A percentile compares a stretch with the other conserved stretches of the same genome.
Evolutionary conservation across 805 yeast species (phyloP).

Genomic region (Lipomyces yamadae): DNA sequence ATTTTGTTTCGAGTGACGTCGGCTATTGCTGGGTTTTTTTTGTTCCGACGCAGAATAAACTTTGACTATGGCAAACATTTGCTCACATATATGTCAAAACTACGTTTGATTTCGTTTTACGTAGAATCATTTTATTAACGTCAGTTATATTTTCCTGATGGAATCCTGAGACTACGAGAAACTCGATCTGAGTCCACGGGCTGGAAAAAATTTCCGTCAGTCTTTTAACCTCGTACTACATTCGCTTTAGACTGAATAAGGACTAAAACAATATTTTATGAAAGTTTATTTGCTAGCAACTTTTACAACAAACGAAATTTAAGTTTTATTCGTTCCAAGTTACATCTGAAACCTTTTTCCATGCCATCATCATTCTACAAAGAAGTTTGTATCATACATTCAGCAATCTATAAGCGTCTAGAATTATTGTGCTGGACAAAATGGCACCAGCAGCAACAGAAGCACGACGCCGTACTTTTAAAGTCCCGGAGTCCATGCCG

Average conservation of each 20-base stretch:
- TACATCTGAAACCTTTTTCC: background rate
- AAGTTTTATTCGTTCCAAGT: background rate
- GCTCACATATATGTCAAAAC: too few relatives aligned
- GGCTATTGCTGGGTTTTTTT: background rate
- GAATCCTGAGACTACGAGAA: background rate
- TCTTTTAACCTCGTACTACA: background rate
- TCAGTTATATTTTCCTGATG: too few relatives aligned
- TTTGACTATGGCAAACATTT: background rate
- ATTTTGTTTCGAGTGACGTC: background rate
- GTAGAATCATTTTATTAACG: too few relatives aligned
- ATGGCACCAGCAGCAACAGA: constrained; percentile 2
- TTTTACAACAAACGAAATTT: too few relatives aligned
- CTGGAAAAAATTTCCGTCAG: background rate
- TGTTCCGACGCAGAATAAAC: background rate
- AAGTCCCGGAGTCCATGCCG: constrained; percentile 31
- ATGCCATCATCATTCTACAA: background rate
- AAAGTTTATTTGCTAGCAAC: background rate
- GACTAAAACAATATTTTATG: background rate
- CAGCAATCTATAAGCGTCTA: background rate
- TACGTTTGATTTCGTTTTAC: too few relatives aligned
- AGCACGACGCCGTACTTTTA: constrained; percentile 11
- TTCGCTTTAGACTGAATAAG: background rate
- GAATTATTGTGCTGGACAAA: background rate
- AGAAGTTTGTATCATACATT: background rate
- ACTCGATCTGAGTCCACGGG: background rate